Conservation (phyloP, 2,329 filamentous ascomycete genomes). For the Colletotrichum sidae region DNA sequence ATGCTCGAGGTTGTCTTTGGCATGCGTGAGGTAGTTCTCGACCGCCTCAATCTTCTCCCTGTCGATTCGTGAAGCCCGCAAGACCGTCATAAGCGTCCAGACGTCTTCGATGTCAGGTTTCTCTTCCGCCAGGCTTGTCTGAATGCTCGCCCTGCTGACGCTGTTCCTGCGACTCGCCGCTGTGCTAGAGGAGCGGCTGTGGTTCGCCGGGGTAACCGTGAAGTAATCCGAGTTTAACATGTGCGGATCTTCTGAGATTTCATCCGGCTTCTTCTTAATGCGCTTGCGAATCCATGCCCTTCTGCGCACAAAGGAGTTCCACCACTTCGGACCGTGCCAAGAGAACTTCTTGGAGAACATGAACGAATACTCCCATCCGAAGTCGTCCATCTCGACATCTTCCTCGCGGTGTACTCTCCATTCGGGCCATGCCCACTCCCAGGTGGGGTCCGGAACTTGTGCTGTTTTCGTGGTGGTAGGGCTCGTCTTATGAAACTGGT, state of each 20-base stretch:
- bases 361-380: constrained; percentile 97
- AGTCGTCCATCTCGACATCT: constrained; percentile 77
- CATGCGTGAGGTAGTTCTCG: constrained; percentile 83
- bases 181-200: constrained; percentile 42
- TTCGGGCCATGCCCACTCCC: constrained; percentile 85
- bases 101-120: constrained; percentile 67
- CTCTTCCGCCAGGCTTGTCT: constrained; percentile 38
- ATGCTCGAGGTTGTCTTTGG: constrained; percentile 79
- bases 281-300: constrained; percentile 89
- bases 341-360: constrained; percentile 79
- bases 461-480: constrained; percentile 82
- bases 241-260: constrained; percentile 66
- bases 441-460: constrained; percentile 92
- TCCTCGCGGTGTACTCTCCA: constrained; percentile 78
- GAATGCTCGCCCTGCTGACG: constrained; percentile 52
- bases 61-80: constrained; percentile 82
- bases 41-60: constrained; percentile 90
- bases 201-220: constrained; percentile 70
- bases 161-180: constrained; percentile 45
- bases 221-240: constrained; percentile 84
- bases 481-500: constrained; percentile 69
- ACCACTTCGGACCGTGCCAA: constrained; percentile 95
- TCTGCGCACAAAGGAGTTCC: constrained; percentile 92
- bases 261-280: constrained; percentile 67
- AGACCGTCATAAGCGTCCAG: constrained; percentile 73